Percentiles rank a stretch among this genome's conserved stretches.
Evolutionary conservation across 768 basidiomycete genomes (phyloP).

Genomic region (Leccinum boreale): DNA sequence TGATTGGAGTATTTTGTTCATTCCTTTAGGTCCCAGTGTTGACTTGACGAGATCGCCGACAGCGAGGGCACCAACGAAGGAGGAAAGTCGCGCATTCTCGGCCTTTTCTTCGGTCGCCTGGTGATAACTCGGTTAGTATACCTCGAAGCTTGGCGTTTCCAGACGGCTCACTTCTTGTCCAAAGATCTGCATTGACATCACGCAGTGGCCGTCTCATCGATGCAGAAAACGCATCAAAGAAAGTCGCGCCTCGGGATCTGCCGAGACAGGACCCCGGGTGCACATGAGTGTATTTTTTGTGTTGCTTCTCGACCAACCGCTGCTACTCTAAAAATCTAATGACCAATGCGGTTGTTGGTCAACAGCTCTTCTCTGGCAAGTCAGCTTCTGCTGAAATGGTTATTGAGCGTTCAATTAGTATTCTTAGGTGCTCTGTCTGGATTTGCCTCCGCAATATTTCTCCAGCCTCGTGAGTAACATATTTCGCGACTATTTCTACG

Average conservation of each 20-base stretch:
- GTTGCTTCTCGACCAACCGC: not conserved
- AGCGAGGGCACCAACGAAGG: slow-evolving; percentile 96
- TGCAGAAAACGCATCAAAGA: not conserved
- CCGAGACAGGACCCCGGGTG: not conserved
- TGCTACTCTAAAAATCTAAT: slow-evolving; percentile 5
- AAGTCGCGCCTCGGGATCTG: not conserved
- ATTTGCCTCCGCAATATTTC: slow-evolving; percentile 65
- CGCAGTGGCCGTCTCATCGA: not conserved
- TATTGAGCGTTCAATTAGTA: not conserved
- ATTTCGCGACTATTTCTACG: not conserved
- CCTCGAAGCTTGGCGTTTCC: not conserved
- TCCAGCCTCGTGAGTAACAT: slow-evolving; percentile 66
- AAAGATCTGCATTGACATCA: slow-evolving; percentile 63
- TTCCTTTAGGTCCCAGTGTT: slow-evolving; percentile 97
- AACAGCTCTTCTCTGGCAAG: slow-evolving; percentile 30
- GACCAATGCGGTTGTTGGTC: slow-evolving; percentile 24
- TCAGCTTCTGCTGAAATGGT: no score
- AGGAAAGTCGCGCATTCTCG: slow-evolving; percentile 96
- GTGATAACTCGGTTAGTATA: slow-evolving; percentile 3
- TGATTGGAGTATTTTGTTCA: slow-evolving; percentile 99
- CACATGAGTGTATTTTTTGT: not conserved
- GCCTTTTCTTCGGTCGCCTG: slow-evolving; percentile 93
- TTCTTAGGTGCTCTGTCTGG: slow-evolving; percentile 71
- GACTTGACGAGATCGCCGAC: slow-evolving; percentile 98
- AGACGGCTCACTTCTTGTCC: slow-evolving; percentile 48